Base-by-base conservation (phyloP, 2,329 filamentous ascomycete genomes). In the Neoarthrinium moseri region DNA sequence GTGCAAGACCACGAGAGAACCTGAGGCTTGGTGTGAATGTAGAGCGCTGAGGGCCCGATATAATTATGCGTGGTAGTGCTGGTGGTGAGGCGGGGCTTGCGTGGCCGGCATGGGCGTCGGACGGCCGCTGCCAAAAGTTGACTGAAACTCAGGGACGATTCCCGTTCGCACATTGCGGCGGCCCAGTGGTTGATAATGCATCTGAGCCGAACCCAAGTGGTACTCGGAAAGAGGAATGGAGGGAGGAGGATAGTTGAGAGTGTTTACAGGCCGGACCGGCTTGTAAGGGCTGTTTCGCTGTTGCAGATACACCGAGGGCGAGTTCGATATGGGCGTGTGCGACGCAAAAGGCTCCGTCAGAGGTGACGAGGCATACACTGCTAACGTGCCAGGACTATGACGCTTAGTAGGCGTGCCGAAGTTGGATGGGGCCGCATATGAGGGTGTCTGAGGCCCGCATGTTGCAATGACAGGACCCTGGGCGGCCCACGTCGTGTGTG, bases 221-320 rank as follows among this genome's bases (percentile, higher is more conserved):
- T 90, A 86, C 56, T 87, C 80, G 52, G 92, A 86, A 51, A 95
- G 78, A 6, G 89, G 89, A 7, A 83, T 78, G 20, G 89, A 87
- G 1, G 91, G 88, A 6, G 91, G 89, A 24, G 91, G 91, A 48
- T 94, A 90, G 23, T 96, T 75, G n/a, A 97, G 79, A 1, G 90
- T 95, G 56, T 94, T 91, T 48, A 96, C 89, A 50, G 89, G 81
- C 43, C 91, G 87, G 30, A 96, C 86, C 1, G 92, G 92, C 52
- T 90, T 88, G 68, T 97, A 97, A 3, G 94, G 94, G 45, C 92
- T 97, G 52, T 88, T 85, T 46, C 94, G 82, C 63, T 96, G 89
- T 59, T 89, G 87, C 29, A 96, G 75, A 67, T 95, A 95, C 59
- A 89, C 82, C 10, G 88, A 91, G 1, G 92, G 92, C 24, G 94